Evolutionary conservation across 2,329 filamentous ascomycete species (phyloP).

Genomic region (Ceratocystiopsis brevicomis): DNA sequence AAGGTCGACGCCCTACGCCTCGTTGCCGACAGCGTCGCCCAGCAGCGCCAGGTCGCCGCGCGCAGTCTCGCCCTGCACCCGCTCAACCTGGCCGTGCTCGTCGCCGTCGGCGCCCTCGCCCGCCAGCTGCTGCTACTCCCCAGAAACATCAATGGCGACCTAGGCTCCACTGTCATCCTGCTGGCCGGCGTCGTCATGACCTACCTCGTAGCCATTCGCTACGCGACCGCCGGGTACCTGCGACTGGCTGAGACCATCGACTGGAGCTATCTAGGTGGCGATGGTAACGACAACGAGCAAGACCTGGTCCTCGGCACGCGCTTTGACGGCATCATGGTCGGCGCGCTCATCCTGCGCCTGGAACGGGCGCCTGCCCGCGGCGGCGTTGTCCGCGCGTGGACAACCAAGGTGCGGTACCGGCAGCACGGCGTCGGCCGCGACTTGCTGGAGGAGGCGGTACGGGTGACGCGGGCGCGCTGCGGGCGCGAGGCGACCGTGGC

Average conservation of each 20-base stretch:
- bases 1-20: slow-evolving; percentile 51
- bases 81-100: slow-evolving; percentile 29
- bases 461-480: slow-evolving; percentile 45
- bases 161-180: slow-evolving; percentile 36
- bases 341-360: slow-evolving; percentile 49
- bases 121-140: slow-evolving; percentile 20
- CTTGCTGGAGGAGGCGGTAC: slow-evolving; percentile 55
- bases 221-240: slow-evolving; percentile 42
- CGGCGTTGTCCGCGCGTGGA: slow-evolving; percentile 67
- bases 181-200: slow-evolving; percentile 42
- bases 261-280: slow-evolving; percentile 36
- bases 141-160: slow-evolving; percentile 22
- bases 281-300: slow-evolving; percentile 16
- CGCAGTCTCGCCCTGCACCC: slow-evolving; percentile 45
- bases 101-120: slow-evolving; percentile 22
- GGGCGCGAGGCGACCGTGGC: slow-evolving; percentile 48
- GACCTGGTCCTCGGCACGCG: slow-evolving; percentile 47
- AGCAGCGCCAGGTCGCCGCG: slow-evolving; percentile 56
- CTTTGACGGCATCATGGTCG: slow-evolving; percentile 51
- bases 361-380: slow-evolving; percentile 31
- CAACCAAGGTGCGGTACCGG: slow-evolving; percentile 50
- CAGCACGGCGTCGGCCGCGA: slow-evolving; percentile 52
- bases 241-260: slow-evolving; percentile 39
- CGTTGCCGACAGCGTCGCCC: slow-evolving; percentile 62
- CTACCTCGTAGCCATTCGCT: slow-evolving; percentile 42